Evolutionary conservation across 768 basidiomycete genomes (phyloP), one percentile per base, ranked within the genome.

Genomic region (Leucocoprinus birnbaumii): DNA sequence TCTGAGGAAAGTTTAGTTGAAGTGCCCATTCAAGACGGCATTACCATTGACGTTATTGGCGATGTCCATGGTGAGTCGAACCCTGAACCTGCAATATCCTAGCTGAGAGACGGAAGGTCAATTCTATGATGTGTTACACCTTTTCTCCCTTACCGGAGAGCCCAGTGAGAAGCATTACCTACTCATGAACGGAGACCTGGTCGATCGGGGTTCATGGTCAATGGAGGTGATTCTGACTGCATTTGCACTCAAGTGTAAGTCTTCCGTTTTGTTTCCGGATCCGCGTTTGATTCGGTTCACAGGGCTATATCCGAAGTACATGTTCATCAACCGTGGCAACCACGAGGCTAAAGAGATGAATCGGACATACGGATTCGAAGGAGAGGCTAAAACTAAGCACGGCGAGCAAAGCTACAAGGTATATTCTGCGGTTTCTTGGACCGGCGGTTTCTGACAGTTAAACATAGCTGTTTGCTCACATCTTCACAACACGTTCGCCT

Each of bases 301-400:
- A 93, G 92, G 95, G 95, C 73, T 98, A 53, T 94, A 91, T 71
- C 96, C 96, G 3, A 83, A 83, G 55, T 83, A 77, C 55, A 91
- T 98, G 79, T 96, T 82, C 69, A 83, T 99, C 66, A 98, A 99
- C 68, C 84, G 96, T 59, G 96, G 96, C 16, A 98, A 98, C 72
- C 96, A 98, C 65, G 94, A 96, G 72, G 87, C 93, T 57, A 91
- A 91, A 68, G 94, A 98, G 44, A 98, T 99, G 97, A 99, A 99
- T 71, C 76, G 87, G 47, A 83, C 86, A 19, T 94, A 96, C 68
- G 94, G 94, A 1, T 95, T 95, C 64, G 93, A 96, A 69, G 94
- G 95, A 38, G 97, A 99, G 74, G 89, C 86, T 26, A 96, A 96
- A 65, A 89, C 96, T 65, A 98, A 99, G 68, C 93, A 96, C 61